phyloP scores from a whole-genome alignment of 306 rosid genomes.

The Quercus wislizeni region DNA sequence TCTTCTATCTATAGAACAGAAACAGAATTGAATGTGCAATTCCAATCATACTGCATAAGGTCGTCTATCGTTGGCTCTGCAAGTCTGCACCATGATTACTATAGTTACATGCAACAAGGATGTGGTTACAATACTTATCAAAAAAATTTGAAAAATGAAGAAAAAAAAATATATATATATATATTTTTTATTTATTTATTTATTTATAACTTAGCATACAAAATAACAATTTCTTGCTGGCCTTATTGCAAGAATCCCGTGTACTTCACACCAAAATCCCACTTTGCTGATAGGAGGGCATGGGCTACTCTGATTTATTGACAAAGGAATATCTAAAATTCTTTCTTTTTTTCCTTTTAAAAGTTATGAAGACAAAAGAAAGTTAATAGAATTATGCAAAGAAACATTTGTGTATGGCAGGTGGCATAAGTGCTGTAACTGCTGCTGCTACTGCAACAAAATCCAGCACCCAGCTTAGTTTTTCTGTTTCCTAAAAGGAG shows the following conservation, averaged over 20 bases:
- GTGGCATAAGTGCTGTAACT: neutral
- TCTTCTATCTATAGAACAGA: neutral
- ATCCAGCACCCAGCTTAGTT: constrained; percentile 16
- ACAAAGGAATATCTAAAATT: neutral
- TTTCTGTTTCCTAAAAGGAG: constrained; percentile 19
- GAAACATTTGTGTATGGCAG: neutral
- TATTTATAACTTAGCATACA: too few species aligned
- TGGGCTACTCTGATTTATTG: neutral
- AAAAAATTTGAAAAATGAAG: too few species aligned
- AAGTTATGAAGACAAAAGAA: neutral
- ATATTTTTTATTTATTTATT: too few species aligned
- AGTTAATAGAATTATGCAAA: neutral
- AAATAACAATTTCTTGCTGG: neutral
- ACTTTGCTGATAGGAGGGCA: neutral
- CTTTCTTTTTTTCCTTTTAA: too few species aligned
- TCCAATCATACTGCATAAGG: neutral
- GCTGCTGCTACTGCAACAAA: neutral
- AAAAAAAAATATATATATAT: neutral
- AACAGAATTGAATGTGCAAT: neutral
- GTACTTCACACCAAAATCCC: neutral
- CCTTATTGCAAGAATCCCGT: neutral
- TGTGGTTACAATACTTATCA: neutral
- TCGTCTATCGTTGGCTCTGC: neutral
- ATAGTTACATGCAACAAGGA: neutral
- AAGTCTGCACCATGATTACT: neutral